Percentiles rank a stretch among this genome's conserved stretches.
phyloP scores from a whole-genome alignment of 257 asterid genomes.

The Thymus mandschuricus region DNA sequence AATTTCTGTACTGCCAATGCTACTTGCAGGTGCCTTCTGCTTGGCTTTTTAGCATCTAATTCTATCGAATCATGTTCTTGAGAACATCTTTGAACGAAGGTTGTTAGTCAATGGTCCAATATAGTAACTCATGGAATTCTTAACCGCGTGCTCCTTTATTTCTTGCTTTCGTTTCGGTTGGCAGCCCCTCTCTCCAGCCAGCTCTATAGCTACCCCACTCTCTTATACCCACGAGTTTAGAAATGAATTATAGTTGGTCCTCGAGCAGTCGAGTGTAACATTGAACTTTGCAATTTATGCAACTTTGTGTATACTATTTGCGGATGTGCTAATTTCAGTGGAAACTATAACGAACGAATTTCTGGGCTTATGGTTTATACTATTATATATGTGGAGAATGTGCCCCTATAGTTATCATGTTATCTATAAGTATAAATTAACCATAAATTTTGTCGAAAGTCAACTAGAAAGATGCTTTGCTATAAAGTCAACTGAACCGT shows the following conservation, averaged over 20 bases:
- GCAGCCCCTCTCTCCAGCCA: slow-evolving; percentile 2
- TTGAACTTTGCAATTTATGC: slow-evolving; percentile 23
- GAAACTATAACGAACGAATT: not conserved
- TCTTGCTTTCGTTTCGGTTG: slow-evolving; percentile 14
- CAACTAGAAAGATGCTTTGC: not conserved
- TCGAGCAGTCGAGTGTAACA: slow-evolving; percentile 27
- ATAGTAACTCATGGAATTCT: slow-evolving; percentile 20
- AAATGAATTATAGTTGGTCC: slow-evolving; percentile 21
- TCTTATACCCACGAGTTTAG: not conserved
- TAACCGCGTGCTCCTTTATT: slow-evolving; percentile 11
- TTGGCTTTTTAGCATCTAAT: slow-evolving; percentile 28
- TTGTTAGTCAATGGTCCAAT: slow-evolving; percentile 1
- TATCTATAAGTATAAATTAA: not conserved
- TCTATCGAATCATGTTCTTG: slow-evolving; percentile 21
- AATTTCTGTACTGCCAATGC: slow-evolving; percentile 19
- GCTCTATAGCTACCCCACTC: slow-evolving; percentile 1
- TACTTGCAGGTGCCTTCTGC: slow-evolving; percentile 36
- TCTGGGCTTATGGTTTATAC: not conserved
- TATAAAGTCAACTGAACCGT: slow-evolving; percentile 3
- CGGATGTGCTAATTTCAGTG: not conserved
- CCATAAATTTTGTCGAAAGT: not conserved
- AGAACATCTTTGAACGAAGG: slow-evolving; percentile 23
- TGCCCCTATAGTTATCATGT: not conserved
- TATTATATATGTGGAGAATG: not conserved
- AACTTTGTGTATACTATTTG: not conserved